Percentiles rank a stretch among this genome's conserved stretches.
Evolutionary conservation across 768 basidiomycete species (phyloP).

Genomic region (Podaxis rugospora): DNA sequence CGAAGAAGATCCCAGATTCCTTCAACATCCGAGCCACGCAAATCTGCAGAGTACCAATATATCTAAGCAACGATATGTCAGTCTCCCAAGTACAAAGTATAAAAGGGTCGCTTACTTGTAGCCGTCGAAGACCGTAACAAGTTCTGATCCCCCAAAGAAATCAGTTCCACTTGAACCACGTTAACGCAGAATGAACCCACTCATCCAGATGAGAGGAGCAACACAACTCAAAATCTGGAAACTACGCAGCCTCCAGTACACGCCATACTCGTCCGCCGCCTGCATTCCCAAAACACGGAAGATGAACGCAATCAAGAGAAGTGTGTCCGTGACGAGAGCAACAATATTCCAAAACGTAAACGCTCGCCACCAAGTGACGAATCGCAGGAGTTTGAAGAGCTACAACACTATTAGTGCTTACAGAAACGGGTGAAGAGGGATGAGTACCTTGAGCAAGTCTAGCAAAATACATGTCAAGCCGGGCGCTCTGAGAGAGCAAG

Average conservation of each 20-base stretch:
- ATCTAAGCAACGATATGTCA: slow-evolving; percentile 34
- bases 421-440: not conserved
- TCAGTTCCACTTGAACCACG: not conserved
- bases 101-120: slow-evolving; percentile 52
- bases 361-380: slow-evolving; percentile 71
- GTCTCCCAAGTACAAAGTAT: not conserved
- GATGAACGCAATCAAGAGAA: slow-evolving; percentile 70
- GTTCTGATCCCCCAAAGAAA: slow-evolving; percentile 36
- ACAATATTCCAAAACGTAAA: slow-evolving; percentile 78
- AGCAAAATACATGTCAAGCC: not conserved
- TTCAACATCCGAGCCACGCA: slow-evolving; percentile 90
- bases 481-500: not conserved
- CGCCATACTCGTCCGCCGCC: slow-evolving; percentile 27
- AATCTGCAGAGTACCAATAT: slow-evolving; percentile 91
- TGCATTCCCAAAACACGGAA: slow-evolving; percentile 62
- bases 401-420: slow-evolving; percentile 20
- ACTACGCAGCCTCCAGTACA: slow-evolving; percentile 51
- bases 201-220: slow-evolving; percentile 90
- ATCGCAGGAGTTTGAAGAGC: slow-evolving; percentile 67
- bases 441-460: slow-evolving; percentile 54
- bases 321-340: slow-evolving; percentile 64
- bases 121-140: slow-evolving; percentile 79
- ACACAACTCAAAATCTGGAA: slow-evolving; percentile 90
- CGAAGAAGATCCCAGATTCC: slow-evolving; percentile 91
- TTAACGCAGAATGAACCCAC: slow-evolving; percentile 38